phyloP scores from a whole-genome alignment of 192 early-diverging fungal genomes.

The Podila epigama region DNA sequence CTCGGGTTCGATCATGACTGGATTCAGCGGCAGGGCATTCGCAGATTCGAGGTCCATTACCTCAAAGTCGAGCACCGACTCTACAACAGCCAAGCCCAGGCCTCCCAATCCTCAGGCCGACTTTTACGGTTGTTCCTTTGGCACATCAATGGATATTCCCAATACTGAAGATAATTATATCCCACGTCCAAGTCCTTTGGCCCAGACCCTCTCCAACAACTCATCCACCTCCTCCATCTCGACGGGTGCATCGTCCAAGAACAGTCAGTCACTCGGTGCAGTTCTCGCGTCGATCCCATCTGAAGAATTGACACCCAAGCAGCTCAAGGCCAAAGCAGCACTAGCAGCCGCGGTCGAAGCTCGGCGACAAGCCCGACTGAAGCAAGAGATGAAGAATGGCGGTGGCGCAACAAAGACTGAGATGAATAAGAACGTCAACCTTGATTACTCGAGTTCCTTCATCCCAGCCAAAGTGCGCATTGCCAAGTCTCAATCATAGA shows the following conservation, averaged over 20 bases:
- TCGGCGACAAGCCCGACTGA: constrained; percentile 27
- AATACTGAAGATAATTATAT: constrained; percentile 33
- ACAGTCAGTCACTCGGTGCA: constrained; percentile 15
- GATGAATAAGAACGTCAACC: constrained; percentile 33
- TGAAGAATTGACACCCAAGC: constrained; percentile 39
- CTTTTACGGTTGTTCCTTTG: constrained; percentile 48
- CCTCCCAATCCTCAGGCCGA: constrained; percentile 37
- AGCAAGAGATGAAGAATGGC: constrained; percentile 32
- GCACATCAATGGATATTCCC: not conserved
- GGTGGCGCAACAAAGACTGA: constrained; percentile 13
- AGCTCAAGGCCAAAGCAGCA: constrained; percentile 44
- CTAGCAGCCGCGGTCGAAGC: constrained; percentile 46
- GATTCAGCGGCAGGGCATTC: not conserved
- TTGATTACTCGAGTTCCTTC: constrained; percentile 33
- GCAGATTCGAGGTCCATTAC: constrained; percentile 29
- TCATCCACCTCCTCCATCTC: constrained; percentile 29
- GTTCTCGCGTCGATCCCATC: constrained; percentile 34
- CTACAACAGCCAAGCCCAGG: constrained; percentile 5
- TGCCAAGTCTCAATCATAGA: constrained; percentile 5
- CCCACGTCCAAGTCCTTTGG: constrained; percentile 14
- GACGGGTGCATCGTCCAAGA: constrained; percentile 6
- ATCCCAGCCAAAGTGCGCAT: constrained; percentile 37
- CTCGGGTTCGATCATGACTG: constrained; percentile 7
- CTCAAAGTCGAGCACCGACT: constrained; percentile 32
- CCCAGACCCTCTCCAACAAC: constrained; percentile 19